phyloP scores from a whole-genome alignment of 768 basidiomycete genomes.

The Rhizopogon salebrosus region DNA sequence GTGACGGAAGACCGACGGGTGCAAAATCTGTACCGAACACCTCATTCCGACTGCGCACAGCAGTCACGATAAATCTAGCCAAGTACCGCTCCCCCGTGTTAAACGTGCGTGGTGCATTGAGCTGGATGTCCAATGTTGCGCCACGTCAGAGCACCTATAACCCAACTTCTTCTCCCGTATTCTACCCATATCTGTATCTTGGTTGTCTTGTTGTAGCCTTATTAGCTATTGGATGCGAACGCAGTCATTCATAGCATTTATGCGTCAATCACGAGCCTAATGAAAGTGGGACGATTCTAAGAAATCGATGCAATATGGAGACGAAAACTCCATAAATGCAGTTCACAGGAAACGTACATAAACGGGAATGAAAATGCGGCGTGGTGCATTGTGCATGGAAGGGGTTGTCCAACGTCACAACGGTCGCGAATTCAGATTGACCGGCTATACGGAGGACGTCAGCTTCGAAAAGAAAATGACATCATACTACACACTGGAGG shows the following conservation, averaged over 20 bases:
- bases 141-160: slow-evolving; percentile 16
- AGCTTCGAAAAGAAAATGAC: not conserved
- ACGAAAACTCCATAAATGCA: not conserved
- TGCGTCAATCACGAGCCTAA: not conserved
- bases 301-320: not conserved
- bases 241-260: not conserved
- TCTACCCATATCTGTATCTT: not conserved
- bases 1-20: slow-evolving; percentile 32
- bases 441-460: not conserved
- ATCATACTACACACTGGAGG: slow-evolving; percentile 15
- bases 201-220: not conserved
- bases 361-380: not conserved
- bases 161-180: not conserved
- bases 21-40: slow-evolving; percentile 30
- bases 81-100: not conserved
- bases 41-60: slow-evolving; percentile 27
- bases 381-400: not conserved
- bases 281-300: not conserved
- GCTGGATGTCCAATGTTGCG: not conserved
- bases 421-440: not conserved
- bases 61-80: slow-evolving; percentile 9
- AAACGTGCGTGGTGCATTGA: not conserved
- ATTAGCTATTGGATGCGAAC: not conserved
- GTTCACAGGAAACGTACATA: not conserved
- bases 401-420: not conserved